Base-by-base conservation (phyloP, 306 rosid genomes). In the Morella rubra region DNA sequence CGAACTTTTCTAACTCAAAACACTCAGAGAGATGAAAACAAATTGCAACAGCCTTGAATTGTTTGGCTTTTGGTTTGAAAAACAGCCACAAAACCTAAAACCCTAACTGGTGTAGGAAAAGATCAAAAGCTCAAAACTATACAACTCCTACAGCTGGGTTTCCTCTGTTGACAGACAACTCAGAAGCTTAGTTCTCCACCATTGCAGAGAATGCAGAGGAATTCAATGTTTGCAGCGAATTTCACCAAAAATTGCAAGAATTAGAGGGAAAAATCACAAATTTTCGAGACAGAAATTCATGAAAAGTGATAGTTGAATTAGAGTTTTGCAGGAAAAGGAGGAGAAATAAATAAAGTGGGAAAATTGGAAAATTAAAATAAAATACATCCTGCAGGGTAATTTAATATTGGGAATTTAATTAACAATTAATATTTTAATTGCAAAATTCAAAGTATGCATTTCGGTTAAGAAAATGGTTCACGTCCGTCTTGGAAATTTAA, bases 401-500 rank as follows among this genome's bases (percentile, higher is more conserved):
- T 93, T 81, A 89, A 85, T 84, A 86, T 81, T 87, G 74, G n/a
- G 51, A 83, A 83, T 77, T 86, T 85, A 84, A 80, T 82, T 87
- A 86, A 78, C 69, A 82, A 87, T 83, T 61, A 79, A 81, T 87
- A 87, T 83, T 88, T 83, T 88, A 88, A 82, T 89, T 88, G 81
- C 77, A 82, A 89, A 89, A 89, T 79, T 87, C 80, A 87, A 87
- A 87, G 87, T 88, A 95, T 95, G 76, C 82, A 92, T 71, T 95
- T 90, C 82, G 94, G 97, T 95, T 95, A 85, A 89, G 90, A 88
- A 90, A 90, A 84, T 72, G 97, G 85, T 89, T 95, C 97, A 87
- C 90, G 97, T 95, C 98, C 97, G 93, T 89, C 93, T 92, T 88
- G 96, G 93, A 89, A 92, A 89, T 90, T 95, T 79, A 90, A 87